Base-by-base conservation (phyloP, 768 basidiomycete genomes). In the Lenzites betulinus region DNA sequence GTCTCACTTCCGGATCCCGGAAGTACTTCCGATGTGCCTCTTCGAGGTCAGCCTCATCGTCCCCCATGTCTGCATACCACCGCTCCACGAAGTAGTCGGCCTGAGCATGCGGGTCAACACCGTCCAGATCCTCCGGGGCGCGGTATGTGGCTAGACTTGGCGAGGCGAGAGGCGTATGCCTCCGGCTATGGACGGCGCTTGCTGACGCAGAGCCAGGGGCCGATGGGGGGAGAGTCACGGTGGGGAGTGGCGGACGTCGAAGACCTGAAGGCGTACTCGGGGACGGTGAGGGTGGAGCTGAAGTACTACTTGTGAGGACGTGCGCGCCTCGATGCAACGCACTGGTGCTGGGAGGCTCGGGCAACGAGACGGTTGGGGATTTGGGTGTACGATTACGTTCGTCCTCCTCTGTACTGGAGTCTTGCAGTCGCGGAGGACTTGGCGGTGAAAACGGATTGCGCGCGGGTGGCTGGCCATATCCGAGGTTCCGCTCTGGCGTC, bases 51-150 rank as follows among this genome's bases (percentile, higher is more conserved):
- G 71, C 74, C 41, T 65, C 67, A 3, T 65, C 67, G 2, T 73
- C 75, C 7, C 74, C 68, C 8, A 64, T 68, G 23, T 69, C 72
- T 7, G 69, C 73, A 5, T 67, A 71, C 57, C 51, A 63, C 52
- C 49, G 65, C 22, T 44, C 30, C 28, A 51, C 61, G 46, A 71
- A 70, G 48, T 70, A 70, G 41, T 57, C 58, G 2, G 20, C 46
- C 58, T 18, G 44, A 8, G 3, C 51, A 25, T 13, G 51, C 43
- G 9, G 66, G 59, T 6, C 58, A 47, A 9, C 63, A 2, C 68
- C 67, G 22, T 71, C 67, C 3, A 78, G 65, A 44, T 77, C 75
- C 58, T 78, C 77, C 1, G 77, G 77, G 7, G 78, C 73, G 15
- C 69, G 69, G 42, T 78, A 78, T 7, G 73, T 77, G 4, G 75